Evolutionary conservation across 306 rosid species (phyloP).

Genomic region (Malus domestica): ASM211411v1 NC_041799.1:37428001-37428500

Average conservation of each 20-base stretch:
- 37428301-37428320: not conserved
- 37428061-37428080: slow-evolving; percentile 99
- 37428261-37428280: slow-evolving; percentile 19
- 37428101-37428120: slow-evolving; percentile 40
- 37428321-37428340: not conserved
- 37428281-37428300: not conserved
- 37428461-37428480: not conserved
- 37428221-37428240: slow-evolving; percentile 71
- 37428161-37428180: slow-evolving; percentile 95
- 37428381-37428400: not conserved
- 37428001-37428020: slow-evolving; percentile 74
- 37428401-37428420: not conserved
- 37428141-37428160: slow-evolving; percentile 91
- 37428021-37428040: slow-evolving; percentile 87
- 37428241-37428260: slow-evolving; percentile 9
- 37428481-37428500: not conserved
- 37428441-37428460: slow-evolving; percentile 1
- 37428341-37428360: not conserved
- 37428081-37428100: slow-evolving; percentile 71
- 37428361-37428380: not conserved
- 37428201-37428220: slow-evolving; percentile 86
- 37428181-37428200: slow-evolving; percentile 95
- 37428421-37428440: not conserved
- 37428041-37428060: slow-evolving; percentile 82
- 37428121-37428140: slow-evolving; percentile 70